Percentiles rank a stretch among this genome's conserved stretches.
Evolutionary conservation across 768 basidiomycete species (phyloP).

Genomic region (Leccinellum albellum): DNA sequence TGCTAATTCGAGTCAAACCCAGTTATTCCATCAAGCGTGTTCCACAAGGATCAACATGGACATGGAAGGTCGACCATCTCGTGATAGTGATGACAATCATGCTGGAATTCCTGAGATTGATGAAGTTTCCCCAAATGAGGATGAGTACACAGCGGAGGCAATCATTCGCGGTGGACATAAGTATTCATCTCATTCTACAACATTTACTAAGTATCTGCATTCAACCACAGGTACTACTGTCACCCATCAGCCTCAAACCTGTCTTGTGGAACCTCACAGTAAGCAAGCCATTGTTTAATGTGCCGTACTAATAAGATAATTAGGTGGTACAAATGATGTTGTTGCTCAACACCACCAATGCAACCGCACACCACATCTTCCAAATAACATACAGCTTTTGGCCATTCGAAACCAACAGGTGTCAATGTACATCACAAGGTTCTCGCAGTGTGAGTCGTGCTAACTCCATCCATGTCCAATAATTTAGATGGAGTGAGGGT

Average conservation of each 20-base stretch:
- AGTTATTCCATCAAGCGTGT: no score
- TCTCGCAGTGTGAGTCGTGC: neutral
- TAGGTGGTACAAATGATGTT: neutral
- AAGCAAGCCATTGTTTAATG: neutral
- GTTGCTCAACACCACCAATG: neutral
- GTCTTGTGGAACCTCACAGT: neutral
- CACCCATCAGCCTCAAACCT: neutral
- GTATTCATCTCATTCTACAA: no score
- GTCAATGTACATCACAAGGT: neutral
- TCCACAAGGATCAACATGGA: neutral
- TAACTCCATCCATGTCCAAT: neutral
- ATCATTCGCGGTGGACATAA: neutral
- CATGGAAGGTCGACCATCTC: neutral
- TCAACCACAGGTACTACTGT: neutral
- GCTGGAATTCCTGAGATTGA: neutral
- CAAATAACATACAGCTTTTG: neutral
- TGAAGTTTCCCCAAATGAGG: neutral
- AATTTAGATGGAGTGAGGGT: neutral
- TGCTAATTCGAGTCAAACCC: neutral
- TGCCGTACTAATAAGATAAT: neutral
- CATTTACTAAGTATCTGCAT: neutral
- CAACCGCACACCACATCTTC: neutral
- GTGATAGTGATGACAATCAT: neutral
- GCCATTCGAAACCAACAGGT: neutral
- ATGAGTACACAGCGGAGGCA: neutral